A percentile compares a stretch with the other conserved stretches of the same genome.
phyloP scores from a whole-genome alignment of 2,329 filamentous ascomycete species.

The Colletotrichum tropicicola region DNA sequence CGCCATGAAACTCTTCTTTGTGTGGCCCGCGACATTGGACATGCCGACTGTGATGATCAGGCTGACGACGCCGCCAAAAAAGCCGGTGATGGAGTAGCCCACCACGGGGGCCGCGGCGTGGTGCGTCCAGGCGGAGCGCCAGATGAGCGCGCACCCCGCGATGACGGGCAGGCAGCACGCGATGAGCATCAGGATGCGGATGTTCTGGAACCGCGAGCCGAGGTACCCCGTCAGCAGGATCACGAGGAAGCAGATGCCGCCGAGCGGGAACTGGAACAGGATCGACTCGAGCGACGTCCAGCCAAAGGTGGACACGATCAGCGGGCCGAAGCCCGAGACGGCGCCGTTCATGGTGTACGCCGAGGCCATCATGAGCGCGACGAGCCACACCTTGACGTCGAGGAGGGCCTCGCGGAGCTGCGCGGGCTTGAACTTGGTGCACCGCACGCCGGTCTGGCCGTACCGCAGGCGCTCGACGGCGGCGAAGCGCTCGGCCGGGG shows the following conservation, averaged over 20 bases:
- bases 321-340: conserved; percentile 74
- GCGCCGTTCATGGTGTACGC: conserved; percentile 79
- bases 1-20: conserved; percentile 82
- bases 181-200: conserved; percentile 72
- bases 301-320: conserved; percentile 78
- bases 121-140: conserved; percentile 72
- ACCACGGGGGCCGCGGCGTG: conserved; percentile 73
- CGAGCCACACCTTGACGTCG: conserved; percentile 71
- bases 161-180: conserved; percentile 77
- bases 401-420: conserved; percentile 67
- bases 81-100: conserved; percentile 77
- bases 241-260: conserved; percentile 71
- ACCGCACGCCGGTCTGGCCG: conserved; percentile 71
- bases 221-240: conserved; percentile 75
- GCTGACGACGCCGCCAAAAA: conserved; percentile 76
- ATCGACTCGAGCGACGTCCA: conserved; percentile 72
- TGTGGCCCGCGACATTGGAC: conserved; percentile 78
- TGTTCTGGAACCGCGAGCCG: conserved; percentile 66
- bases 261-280: conserved; percentile 79
- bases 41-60: conserved; percentile 60
- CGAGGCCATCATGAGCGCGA: conserved; percentile 74
- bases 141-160: conserved; percentile 78
- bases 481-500: conserved; percentile 67
- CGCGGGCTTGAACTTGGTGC: conserved; percentile 64
- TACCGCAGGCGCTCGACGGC: conserved; percentile 70